Conservation (phyloP, 75 land plant genomes). For the Sequoiadendron giganteum region DNA sequence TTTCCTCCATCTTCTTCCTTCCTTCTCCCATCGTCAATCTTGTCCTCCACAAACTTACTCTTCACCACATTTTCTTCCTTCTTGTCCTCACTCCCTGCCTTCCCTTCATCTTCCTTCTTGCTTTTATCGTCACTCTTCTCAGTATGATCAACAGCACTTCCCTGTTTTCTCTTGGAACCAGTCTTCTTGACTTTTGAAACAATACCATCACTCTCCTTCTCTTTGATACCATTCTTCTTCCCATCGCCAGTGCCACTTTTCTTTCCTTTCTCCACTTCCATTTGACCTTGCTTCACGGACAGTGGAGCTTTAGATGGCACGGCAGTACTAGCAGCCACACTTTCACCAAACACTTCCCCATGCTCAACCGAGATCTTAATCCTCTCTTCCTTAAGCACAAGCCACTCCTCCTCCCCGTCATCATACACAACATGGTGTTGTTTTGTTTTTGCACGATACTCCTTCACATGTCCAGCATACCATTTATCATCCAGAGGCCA, state of each 20-base stretch:
- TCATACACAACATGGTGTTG: constrained; percentile 38
- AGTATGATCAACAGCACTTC: not conserved
- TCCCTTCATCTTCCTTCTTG: not conserved
- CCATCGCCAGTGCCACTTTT: not conserved
- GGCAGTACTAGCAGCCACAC: not conserved
- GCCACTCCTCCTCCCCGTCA: constrained; percentile 46
- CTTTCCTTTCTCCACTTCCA: not conserved
- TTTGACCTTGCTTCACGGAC: not conserved
- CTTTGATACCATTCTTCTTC: constrained; percentile 7
- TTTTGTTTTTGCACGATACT: constrained; percentile 17
- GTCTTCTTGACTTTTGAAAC: not conserved
- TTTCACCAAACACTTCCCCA: not conserved
- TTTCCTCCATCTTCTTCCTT: not conserved
- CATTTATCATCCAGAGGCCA: constrained; percentile 49
- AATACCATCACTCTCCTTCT: not conserved
- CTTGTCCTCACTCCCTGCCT: not conserved
- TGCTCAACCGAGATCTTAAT: constrained; percentile 16
- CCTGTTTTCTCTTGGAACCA: not conserved
- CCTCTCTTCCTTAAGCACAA: constrained; percentile 29
- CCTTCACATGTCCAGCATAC: constrained; percentile 34
- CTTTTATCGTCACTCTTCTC: not conserved
- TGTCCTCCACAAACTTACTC: not conserved
- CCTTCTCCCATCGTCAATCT: not conserved
- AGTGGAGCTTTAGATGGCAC: not conserved
- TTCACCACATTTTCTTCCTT: not conserved